Base-by-base conservation (phyloP, 345 rosid species). In the Pelargonium nanum region DNA sequence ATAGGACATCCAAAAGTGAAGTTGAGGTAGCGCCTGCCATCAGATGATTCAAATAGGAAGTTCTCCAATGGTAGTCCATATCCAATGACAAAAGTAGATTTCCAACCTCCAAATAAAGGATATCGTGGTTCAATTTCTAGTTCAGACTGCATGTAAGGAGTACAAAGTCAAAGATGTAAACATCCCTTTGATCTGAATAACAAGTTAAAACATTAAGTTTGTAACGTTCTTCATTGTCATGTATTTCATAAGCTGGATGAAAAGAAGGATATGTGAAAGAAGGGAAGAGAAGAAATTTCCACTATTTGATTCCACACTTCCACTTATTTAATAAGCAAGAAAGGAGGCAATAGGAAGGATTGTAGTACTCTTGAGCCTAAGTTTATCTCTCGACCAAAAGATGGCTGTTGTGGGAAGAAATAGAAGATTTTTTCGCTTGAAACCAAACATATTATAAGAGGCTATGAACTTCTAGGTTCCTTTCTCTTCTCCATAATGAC, bases 41-140 rank as follows among this genome's bases (percentile, higher is more conserved):
- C 89, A 4, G 93, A 55, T 22, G 95, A 81, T 78, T 90, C 88
- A 52, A 94, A 94, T 63, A 90, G 91, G 73, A 88, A 86, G 72
- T 88, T 96, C 71, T 90, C 78, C 80, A 88, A 75, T 13, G 95
- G 99, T 65, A 94, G 75, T 67, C 86, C 85, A 72, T 94, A 94
- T 25, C 96, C 99, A 62, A 90, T 83, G 57, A 90, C 68, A 76
- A 94, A 94, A 70, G 95, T 88, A 56, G 97, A 81, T 71, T 84
- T 88, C 99, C 99, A 94, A 57, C 97, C 97, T 73, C 99, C 99
- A 80, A 94, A 86, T 72, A 94, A 73, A 55, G 99, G 99, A 79
- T 90, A 90, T 2, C 96, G 84, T 1, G 97, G 97, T 70, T 90
- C 96, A 53, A 90, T 76, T 80, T 94, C 96, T 65, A 94, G 97